phyloP scores from a whole-genome alignment of 163 green algal genomes.

The Coccomyxa subellipsoidea region DNA sequence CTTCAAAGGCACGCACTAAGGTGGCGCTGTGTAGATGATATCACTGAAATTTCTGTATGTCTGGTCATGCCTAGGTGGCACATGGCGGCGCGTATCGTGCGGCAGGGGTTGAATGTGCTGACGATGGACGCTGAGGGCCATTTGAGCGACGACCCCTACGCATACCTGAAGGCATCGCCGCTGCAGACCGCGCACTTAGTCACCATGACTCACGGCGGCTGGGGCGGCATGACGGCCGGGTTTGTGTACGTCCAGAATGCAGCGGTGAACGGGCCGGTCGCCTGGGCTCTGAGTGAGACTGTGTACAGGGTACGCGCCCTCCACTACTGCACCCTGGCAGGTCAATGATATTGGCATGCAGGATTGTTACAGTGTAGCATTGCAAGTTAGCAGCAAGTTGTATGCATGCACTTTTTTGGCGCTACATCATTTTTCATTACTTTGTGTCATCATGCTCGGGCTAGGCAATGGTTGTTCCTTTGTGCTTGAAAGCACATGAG shows the following conservation, averaged over 20 bases:
- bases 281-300: not conserved
- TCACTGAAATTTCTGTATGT: too few relatives aligned
- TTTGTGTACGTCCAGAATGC: not conserved
- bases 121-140: not conserved
- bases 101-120: not conserved
- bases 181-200: not conserved
- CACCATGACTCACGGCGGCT: slow-evolving; percentile 6
- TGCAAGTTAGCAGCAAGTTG: not conserved
- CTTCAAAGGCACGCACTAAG: too few relatives aligned
- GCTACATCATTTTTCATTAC: too few relatives aligned
- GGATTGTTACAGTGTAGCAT: not conserved
- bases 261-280: not conserved
- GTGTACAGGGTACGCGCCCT: not conserved
- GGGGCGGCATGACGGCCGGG: not conserved
- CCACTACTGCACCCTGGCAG: not conserved
- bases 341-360: not conserved
- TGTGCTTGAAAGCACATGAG: too few relatives aligned
- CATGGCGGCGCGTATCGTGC: not conserved
- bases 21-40: too few relatives aligned
- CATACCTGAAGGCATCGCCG: not conserved
- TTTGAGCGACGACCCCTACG: slow-evolving; percentile 7
- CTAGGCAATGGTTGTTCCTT: too few relatives aligned
- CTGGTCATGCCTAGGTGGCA: not conserved
- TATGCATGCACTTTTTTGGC: not conserved
- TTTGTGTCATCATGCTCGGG: too few relatives aligned